Base-by-base conservation (phyloP, 306 rosid genomes). In the Trifolium dubium region DNA sequence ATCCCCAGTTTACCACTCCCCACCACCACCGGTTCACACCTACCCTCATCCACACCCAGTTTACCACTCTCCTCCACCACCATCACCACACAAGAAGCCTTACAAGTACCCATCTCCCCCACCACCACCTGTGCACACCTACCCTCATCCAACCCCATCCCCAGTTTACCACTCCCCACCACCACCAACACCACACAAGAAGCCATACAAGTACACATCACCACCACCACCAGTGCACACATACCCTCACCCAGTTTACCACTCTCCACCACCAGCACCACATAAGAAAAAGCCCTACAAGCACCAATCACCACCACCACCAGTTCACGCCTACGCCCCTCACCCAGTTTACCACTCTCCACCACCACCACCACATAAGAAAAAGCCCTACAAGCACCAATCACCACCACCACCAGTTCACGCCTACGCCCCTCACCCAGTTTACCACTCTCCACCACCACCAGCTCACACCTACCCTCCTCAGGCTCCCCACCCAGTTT, bases 391-490 rank as follows among this genome's bases (percentile, higher is more conserved):
- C 0, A 19, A 73, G 15, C 80, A 23, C 80, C 15, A 49, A 7
- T 37, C 41, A 1, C 55, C 55, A 5, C 17, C 79, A n/a, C 77
- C 75, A 1, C 73, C 77, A 4, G 40, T 11, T 2, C 59, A 39
- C 61, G 7, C 46, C 3, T 49, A 59, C 31, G 69, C 49, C 56
- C 81, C 61, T 0, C 34, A 73, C 29, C 74, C 73, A 2, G 51
- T 43, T 1, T 39, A 79, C 70, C 79, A 58, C 15, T 34, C 71
- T 19, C 73, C 80, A 12, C 79, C 76, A 8, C 75, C 77, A n/a
- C 72, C 77, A 4, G 37, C 10, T 7, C 62, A 32, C 40, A 31
- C 51, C 1, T 60, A 61, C 62, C 77, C 82, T 2, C 62, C 61
- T 28, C 70, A 65, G 3, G 34, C 29, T 65, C 77, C 82, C 0